Base-by-base conservation (phyloP, 106 monocot species). In the Phalaenopsis equestris region DNA sequence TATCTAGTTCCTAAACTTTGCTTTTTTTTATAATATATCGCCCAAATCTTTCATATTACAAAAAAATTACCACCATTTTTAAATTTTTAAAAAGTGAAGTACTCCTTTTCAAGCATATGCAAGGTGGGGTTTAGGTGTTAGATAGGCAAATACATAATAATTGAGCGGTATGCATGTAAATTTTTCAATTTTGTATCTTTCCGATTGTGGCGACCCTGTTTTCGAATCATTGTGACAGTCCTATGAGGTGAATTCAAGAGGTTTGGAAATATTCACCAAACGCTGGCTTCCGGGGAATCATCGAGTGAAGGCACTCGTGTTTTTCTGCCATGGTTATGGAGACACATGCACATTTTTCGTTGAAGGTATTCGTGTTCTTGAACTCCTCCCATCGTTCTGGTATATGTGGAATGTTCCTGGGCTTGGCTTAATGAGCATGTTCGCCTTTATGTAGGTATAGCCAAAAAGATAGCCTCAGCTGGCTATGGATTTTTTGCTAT, bases 401-500 rank as follows among this genome's bases (percentile, higher is more conserved):
- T 30, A 41, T 19, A 2, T 12, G 6, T 61, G 37, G 42, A 84
- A 42, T 4, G 57, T 17, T 42, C 67, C 65, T 24, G 2, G 6
- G 15, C 16, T 14, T 5, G 17, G 39, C n/a, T 64, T 42, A 58
- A 10, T 21, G 74, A 48, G 4, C 85, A 19, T 1, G 18, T 49
- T 47, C 61, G 55, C 14, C 8, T 79, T 41, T 77, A 7, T 68
- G 8, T 57, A 98, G 98, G 98, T 43, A 91, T 91, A 83, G 94
- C 98, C 45, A 92, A 75, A 68, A 94, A 91, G 52, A 77, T 98
- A 57, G 92, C 92, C 58, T 94, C 98, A 42, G 84, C 75, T 72
- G 94, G 98, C 61, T 94, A 90, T 92, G 98, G 85, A 73, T 90
- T 98, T 75, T 98, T 94, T 93, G 98, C 98, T n/a, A 79, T 98